phyloP scores from a whole-genome alignment of 495 filamentous ascomycete genomes.

The Hypoxylon trugodes region DNA sequence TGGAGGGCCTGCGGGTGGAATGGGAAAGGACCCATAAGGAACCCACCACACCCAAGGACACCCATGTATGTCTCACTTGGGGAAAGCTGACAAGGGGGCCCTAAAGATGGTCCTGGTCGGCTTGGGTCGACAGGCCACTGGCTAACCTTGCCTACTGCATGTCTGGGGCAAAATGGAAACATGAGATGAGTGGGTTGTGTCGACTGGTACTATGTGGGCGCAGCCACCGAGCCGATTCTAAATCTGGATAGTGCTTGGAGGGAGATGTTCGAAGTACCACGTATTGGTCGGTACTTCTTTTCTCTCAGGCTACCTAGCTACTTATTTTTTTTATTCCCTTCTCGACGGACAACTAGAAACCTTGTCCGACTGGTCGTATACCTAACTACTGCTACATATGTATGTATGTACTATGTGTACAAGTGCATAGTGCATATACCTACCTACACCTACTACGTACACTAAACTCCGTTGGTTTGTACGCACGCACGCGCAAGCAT shows the following conservation, averaged over 20 bases:
- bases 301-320: too few species aligned
- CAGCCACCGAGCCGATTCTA: constrained; percentile 48
- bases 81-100: constrained; percentile 53
- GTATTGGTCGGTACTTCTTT: constrained; percentile 38
- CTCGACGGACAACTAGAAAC: constrained; percentile 29
- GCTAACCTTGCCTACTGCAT: constrained; percentile 45
- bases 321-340: background rate
- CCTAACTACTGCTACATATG: too few species aligned
- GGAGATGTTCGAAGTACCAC: constrained; percentile 41
- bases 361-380: constrained; percentile 39
- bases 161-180: constrained; percentile 61
- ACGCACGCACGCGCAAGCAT: constrained; percentile 34
- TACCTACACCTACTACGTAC: too few species aligned
- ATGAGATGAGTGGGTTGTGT: constrained; percentile 55
- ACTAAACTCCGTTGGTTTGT: constrained; percentile 39
- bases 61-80: constrained; percentile 55
- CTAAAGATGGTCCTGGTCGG: constrained; percentile 34
- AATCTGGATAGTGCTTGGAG: constrained; percentile 42
- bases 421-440: constrained; percentile 32
- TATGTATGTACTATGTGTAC: too few species aligned
- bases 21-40: constrained; percentile 41
- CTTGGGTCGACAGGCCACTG: constrained; percentile 36
- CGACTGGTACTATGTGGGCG: constrained; percentile 45
- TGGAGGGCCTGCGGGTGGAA: constrained; percentile 45
- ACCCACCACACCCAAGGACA: constrained; percentile 39